These are phyloP conservation scores for Micromonas pusilla DNA, from an alignment of 139 green algal species.

Conservation along the genomic window DNA sequence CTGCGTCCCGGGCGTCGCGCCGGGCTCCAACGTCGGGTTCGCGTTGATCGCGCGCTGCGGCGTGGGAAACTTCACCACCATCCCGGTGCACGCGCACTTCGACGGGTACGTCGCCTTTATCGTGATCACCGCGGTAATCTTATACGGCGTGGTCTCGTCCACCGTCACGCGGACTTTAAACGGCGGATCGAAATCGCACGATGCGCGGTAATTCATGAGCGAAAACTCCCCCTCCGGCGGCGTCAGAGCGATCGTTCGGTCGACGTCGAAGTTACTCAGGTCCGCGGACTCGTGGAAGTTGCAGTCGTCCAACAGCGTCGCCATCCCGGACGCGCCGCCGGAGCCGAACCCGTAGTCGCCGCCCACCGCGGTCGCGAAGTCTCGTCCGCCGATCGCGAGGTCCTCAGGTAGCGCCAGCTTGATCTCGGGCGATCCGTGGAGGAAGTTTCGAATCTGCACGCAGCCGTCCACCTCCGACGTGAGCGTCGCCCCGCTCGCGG, in stretches of 20 bases:
- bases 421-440: constrained; percentile 73
- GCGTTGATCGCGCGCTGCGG: constrained; percentile 32
- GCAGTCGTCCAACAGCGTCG: constrained; percentile 78
- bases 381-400: constrained; percentile 57
- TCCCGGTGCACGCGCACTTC: constrained; percentile 22
- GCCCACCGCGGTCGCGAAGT: constrained; percentile 13
- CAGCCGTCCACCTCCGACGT: constrained; percentile 75
- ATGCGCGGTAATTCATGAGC: constrained; percentile 80
- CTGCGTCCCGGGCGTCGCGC: constrained; percentile 8
- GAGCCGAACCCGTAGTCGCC: not conserved
- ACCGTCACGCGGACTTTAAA: constrained; percentile 69
- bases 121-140: constrained; percentile 39
- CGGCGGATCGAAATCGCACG: constrained; percentile 75
- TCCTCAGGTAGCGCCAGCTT: constrained; percentile 83
- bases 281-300: constrained; percentile 76
- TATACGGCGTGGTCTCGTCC: constrained; percentile 47
- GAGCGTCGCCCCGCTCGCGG: constrained; percentile 66
- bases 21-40: not conserved
- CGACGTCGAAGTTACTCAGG: constrained; percentile 74
- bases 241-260: constrained; percentile 75
- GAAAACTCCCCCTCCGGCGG: constrained; percentile 73
- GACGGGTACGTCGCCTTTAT: constrained; percentile 39
- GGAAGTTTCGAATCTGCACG: constrained; percentile 74
- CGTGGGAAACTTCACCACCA: constrained; percentile 39
- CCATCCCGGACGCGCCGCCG: constrained; percentile 22